Percentiles rank a stretch among this genome's conserved stretches.
Evolutionary conservation across 176 grass and related monocot species (phyloP).

Genomic region (Rhynchospora tenuis): DNA sequence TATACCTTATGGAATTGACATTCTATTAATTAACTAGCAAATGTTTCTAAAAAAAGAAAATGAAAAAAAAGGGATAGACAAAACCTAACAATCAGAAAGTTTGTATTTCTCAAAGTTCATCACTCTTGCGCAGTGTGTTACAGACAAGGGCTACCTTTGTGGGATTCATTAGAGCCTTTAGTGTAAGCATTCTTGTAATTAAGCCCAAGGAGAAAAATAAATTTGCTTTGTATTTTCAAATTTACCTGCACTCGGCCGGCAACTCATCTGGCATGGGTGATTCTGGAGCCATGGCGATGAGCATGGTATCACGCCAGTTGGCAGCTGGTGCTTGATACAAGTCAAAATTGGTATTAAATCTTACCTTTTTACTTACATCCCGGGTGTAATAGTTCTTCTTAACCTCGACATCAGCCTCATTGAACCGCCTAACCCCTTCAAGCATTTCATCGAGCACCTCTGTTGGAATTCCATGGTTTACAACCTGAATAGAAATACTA

Average conservation of each 20-base stretch:
- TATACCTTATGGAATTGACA: too few relatives aligned
- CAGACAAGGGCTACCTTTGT: too few relatives aligned
- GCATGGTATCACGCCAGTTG: constrained; percentile 47
- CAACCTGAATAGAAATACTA: constrained; percentile 13
- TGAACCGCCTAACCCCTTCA: constrained; percentile 13
- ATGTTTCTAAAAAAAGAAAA: too few relatives aligned
- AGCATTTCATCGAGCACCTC: constrained; percentile 30
- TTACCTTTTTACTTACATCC: constrained; percentile 7
- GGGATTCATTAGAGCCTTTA: too few relatives aligned
- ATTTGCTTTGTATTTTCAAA: neutral
- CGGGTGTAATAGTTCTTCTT: constrained; percentile 40
- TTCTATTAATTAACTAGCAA: too few relatives aligned
- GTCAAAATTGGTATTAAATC: constrained; percentile 36
- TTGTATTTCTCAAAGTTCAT: too few relatives aligned
- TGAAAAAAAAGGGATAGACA: too few relatives aligned
- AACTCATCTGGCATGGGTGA: constrained; percentile 19
- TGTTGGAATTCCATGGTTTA: constrained; percentile 31
- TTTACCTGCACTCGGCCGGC: constrained; percentile 23
- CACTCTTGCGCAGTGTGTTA: too few relatives aligned
- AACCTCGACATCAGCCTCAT: constrained; percentile 32
- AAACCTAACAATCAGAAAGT: too few relatives aligned
- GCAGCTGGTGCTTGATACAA: constrained; percentile 35
- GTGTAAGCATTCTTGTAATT: too few relatives aligned
- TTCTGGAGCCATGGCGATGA: constrained; percentile 12
- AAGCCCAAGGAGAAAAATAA: too few relatives aligned